A percentile compares a stretch with the other conserved stretches of the same genome.
Evolutionary conservation across 768 basidiomycete species (phyloP).

Genomic region (Epithele typhae): DNA sequence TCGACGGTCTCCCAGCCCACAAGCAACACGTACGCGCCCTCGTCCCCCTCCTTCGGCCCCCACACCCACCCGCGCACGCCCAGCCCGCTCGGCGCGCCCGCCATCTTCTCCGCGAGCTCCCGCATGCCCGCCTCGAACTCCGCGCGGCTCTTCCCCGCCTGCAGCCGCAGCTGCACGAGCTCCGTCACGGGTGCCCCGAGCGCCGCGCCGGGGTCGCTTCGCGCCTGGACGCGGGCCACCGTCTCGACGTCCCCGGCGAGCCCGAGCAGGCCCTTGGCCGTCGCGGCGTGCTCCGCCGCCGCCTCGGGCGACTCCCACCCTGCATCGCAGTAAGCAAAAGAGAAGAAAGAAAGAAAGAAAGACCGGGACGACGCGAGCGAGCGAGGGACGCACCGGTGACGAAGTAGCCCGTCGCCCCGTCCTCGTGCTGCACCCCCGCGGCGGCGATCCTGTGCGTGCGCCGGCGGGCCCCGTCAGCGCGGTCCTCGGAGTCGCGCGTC

Average conservation of each 20-base stretch:
- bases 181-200: slow-evolving; percentile 13
- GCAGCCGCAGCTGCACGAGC: slow-evolving; percentile 6
- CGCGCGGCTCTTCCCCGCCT: slow-evolving; percentile 4
- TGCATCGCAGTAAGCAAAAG: too few relatives aligned
- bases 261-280: too few relatives aligned
- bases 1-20: slow-evolving; percentile 12
- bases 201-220: slow-evolving; percentile 9
- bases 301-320: too few relatives aligned
- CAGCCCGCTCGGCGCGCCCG: not conserved
- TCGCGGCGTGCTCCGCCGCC: too few relatives aligned
- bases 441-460: too few relatives aligned
- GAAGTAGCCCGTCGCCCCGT: slow-evolving; percentile 5
- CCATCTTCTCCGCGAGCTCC: not conserved
- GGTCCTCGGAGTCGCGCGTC: too few relatives aligned
- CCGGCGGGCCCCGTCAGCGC: too few relatives aligned
- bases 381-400: slow-evolving; percentile 14
- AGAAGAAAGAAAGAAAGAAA: too few relatives aligned
- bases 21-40: slow-evolving; percentile 1
- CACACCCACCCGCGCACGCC: slow-evolving; percentile 5
- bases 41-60: slow-evolving; percentile 8
- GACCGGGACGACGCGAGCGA: too few relatives aligned
- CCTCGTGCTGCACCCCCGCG: too few relatives aligned
- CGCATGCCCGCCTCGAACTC: slow-evolving; percentile 1
- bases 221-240: too few relatives aligned
- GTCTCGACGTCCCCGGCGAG: too few relatives aligned